Base-by-base conservation (phyloP, 2,329 filamentous ascomycete species). In the Monascus ruber region DNA sequence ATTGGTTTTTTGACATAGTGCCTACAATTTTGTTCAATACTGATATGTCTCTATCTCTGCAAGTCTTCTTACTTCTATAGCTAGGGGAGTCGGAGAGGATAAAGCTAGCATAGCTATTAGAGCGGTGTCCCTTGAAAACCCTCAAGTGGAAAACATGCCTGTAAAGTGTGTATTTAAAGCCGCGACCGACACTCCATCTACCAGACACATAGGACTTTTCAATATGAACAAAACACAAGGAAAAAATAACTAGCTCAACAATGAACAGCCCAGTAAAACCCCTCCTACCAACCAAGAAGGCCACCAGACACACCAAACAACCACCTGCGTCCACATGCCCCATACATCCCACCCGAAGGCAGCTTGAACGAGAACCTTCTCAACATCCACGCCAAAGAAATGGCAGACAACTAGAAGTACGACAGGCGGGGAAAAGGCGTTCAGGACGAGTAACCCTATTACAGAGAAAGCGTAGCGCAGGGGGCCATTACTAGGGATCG, bases 291-390 rank as follows among this genome's bases (percentile, higher is more conserved):
- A 60, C 88, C 88, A 95, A 5, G 85, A 86, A 1, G 88, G 88
- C 83, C 86, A 91, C 88, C 88, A 95, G 33, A 94, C 79, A 57
- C 86, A 83, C 85, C 87, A 94, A n/a, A 94, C 74, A 7, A 93
- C 77, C 11, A 94, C 78, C 43, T 85, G 81, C 1, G 87, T 93
- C 68, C 87, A 93, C 73, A 91, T 77, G 1, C 86, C 85, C 77
- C 82, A 87, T 8, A 94, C 79, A 54, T 85, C 76, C 87, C 87
- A 94, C 0, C 84, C 87, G 57, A 91, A 87, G 4, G 83, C 85
- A 1, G 85, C 84, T 56, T 83, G 73, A 26, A 71, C 72, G 37
- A 94, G 62, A 2, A 91, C 70, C 2, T 74, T 63, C 33, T 68
- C 68, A 1, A 87, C 58, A 4, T 58, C 55, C 31, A 66, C 42